Evolutionary conservation across 2,329 filamentous ascomycete genomes (phyloP).

Genomic region (Aspergillus phoenicis): DNA sequence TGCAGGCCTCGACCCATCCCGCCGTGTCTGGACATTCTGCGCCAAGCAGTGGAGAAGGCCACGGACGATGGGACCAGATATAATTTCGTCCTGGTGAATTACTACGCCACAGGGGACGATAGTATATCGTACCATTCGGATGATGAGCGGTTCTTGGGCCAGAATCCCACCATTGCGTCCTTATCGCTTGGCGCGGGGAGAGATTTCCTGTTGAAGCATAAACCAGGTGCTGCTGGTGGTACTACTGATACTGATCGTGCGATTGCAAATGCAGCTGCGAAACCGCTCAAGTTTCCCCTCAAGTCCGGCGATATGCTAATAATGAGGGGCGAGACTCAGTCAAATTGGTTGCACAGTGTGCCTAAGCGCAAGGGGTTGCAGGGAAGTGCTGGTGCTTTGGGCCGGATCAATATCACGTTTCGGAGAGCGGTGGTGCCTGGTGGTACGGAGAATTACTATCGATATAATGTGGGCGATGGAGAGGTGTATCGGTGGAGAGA

Average conservation of each 20-base stretch:
- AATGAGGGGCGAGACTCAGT: conserved; percentile 75
- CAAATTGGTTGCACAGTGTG: conserved; percentile 75
- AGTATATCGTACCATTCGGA: conserved; percentile 80
- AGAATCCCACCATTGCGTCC: conserved; percentile 71
- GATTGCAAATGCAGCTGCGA: conserved; percentile 32
- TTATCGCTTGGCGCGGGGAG: conserved; percentile 71
- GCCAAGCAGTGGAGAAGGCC: conserved; percentile 64
- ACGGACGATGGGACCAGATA: conserved; percentile 62
- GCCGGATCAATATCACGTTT: conserved; percentile 77
- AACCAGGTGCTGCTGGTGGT: conserved; percentile 54
- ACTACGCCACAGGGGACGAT: conserved; percentile 75
- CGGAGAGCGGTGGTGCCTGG: conserved; percentile 68
- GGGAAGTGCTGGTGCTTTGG: conserved; percentile 55
- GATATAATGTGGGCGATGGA: conserved; percentile 76
- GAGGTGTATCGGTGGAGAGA: conserved; percentile 70
- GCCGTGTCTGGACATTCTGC: conserved; percentile 66
- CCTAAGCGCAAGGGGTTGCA: conserved; percentile 70
- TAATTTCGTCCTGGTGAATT: conserved; percentile 82
- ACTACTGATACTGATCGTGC: conserved; percentile 24
- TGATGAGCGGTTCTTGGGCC: conserved; percentile 75
- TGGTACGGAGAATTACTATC: conserved; percentile 81
- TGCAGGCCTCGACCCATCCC: conserved; percentile 71
- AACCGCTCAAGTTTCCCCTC: conserved; percentile 57
- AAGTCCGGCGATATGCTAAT: conserved; percentile 75
- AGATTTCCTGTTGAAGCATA: conserved; percentile 80